Evolutionary conservation across 495 filamentous ascomycete genomes (phyloP).

Genomic region (Neurospora sp.): DNA sequence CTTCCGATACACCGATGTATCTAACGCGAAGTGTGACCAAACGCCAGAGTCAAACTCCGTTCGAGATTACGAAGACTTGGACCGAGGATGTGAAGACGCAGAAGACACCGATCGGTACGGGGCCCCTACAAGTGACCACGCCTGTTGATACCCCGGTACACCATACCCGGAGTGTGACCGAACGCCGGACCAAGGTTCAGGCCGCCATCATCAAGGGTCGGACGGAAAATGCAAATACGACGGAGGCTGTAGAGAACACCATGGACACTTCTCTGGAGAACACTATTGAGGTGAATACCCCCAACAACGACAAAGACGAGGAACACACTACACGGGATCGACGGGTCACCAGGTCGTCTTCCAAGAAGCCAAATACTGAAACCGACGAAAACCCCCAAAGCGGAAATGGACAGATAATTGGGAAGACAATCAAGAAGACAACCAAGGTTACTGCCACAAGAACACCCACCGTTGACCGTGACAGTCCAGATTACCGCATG

Average conservation of each 20-base stretch:
- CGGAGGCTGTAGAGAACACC: neutral
- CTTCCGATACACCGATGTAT: neutral
- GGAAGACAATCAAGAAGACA: neutral
- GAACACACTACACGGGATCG: neutral
- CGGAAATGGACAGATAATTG: neutral
- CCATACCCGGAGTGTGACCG: neutral
- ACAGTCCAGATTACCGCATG: constrained; percentile 15
- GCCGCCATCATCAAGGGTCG: neutral
- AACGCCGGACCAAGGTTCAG: neutral
- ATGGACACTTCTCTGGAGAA: neutral
- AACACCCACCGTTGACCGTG: neutral
- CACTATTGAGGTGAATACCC: neutral
- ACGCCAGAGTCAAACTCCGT: neutral
- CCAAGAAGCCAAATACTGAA: neutral
- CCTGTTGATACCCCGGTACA: neutral
- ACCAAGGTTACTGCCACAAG: neutral
- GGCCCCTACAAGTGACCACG: neutral
- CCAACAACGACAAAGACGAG: neutral
- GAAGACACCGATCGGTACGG: neutral
- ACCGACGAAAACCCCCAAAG: neutral
- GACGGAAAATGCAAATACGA: neutral
- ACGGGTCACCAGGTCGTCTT: neutral
- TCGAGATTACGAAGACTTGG: neutral
- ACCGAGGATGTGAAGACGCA: neutral
- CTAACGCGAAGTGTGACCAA: neutral